Evolutionary conservation across 352 stramenopile species (phyloP).

Genomic region (Detonula confervacea): DNA sequence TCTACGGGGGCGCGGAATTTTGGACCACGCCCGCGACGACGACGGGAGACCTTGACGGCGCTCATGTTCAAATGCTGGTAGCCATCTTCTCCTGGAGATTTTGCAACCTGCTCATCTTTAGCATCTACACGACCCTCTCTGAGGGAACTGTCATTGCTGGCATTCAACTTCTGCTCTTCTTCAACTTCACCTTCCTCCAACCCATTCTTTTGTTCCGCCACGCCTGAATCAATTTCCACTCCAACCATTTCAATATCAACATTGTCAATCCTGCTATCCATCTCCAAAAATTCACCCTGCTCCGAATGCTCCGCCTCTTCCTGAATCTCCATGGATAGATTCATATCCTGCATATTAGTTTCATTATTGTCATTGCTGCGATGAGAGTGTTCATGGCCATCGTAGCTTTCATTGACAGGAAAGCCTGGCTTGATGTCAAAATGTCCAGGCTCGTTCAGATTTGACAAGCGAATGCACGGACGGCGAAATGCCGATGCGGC

Average conservation of each 20-base stretch:
- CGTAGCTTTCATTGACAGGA: conserved; percentile 39
- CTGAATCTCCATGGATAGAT: conserved; percentile 30
- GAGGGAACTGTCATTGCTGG: no score
- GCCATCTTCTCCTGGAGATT: no score
- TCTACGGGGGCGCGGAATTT: no score
- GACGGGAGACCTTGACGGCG: conserved; percentile 1
- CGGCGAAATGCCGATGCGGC: conserved; percentile 22
- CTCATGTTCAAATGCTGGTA: conserved; percentile 11
- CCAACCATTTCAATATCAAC: not conserved
- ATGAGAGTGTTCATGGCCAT: not conserved
- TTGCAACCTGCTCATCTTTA: no score
- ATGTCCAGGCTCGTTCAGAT: conserved; percentile 1
- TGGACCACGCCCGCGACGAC: no score
- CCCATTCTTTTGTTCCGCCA: no score
- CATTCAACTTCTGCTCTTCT: not conserved
- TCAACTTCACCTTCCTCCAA: not conserved
- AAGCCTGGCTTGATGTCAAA: conserved; percentile 18
- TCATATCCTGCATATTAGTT: not conserved
- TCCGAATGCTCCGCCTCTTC: not conserved
- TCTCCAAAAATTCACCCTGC: not conserved
- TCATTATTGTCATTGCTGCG: not conserved
- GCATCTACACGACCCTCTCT: no score
- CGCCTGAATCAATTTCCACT: not conserved
- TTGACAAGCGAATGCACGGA: conserved; percentile 14
- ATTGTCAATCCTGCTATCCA: conserved; percentile 1